Conservation (phyloP, 129 eudicot genomes). For the Ambrosia artemisiifolia region DNA sequence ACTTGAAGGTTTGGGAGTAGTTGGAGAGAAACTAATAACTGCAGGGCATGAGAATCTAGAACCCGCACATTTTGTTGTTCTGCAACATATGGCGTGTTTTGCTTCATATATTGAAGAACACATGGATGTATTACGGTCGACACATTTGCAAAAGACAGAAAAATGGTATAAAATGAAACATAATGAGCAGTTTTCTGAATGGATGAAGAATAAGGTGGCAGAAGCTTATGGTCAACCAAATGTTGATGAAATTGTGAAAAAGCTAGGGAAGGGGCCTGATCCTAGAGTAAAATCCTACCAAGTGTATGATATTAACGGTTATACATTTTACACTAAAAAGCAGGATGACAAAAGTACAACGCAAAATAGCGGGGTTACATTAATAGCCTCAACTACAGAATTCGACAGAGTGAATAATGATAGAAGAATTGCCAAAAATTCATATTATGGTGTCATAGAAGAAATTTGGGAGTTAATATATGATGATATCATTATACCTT, state of each 20-base stretch:
- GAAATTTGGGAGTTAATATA: slow-evolving; percentile 8
- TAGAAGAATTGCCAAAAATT: not conserved
- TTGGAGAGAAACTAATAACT: not conserved
- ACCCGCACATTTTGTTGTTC: not conserved
- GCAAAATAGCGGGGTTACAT: slow-evolving; percentile 5
- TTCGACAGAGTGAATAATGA: not conserved
- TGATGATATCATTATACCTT: not conserved
- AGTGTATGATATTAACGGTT: not conserved
- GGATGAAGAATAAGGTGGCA: not conserved
- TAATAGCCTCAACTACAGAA: not conserved
- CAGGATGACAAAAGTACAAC: not conserved
- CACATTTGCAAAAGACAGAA: not conserved
- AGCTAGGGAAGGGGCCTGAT: not conserved
- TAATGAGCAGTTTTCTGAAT: not conserved
- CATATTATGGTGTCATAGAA: slow-evolving; percentile 9
- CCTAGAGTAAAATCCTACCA: not conserved
- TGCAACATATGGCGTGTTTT: not conserved
- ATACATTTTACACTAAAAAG: not conserved
- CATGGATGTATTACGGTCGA: not conserved
- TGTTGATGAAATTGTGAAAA: not conserved
- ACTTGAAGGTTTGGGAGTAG: not conserved
- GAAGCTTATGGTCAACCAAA: not conserved
- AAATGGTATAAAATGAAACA: not conserved
- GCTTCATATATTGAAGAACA: not conserved
- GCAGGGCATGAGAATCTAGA: not conserved